Percentiles rank a stretch among this genome's conserved stretches.
Conservation (phyloP, 2,329 filamentous ascomycete genomes). For the Nothophaeocryptopus gaeumannii region DNA sequence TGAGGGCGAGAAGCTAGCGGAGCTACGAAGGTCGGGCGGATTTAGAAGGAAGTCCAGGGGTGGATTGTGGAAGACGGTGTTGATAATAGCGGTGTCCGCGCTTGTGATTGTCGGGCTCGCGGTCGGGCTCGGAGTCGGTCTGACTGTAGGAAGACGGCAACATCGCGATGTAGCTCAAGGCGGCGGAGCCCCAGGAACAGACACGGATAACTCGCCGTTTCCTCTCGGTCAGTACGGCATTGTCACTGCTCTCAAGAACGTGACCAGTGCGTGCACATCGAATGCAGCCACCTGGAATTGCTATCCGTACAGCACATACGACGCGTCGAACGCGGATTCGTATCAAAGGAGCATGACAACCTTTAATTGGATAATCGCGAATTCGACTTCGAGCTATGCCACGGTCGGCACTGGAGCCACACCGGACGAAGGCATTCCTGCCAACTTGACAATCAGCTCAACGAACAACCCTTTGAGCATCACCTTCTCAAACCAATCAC, state of each 20-base stretch:
- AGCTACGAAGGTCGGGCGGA: conserved; percentile 22
- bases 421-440: conserved; percentile 45
- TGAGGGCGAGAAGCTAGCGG: conserved; percentile 31
- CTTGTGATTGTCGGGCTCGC: conserved; percentile 38
- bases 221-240: conserved; percentile 63
- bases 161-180: background rate
- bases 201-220: conserved; percentile 40
- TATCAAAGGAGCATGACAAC: conserved; percentile 44
- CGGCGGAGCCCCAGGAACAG: background rate
- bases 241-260: conserved; percentile 55
- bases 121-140: conserved; percentile 40
- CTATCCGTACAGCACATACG: conserved; percentile 56
- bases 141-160: conserved; percentile 28
- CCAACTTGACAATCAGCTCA: conserved; percentile 48
- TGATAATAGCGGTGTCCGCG: conserved; percentile 39
- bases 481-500: conserved; percentile 52
- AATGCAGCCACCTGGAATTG: conserved; percentile 61
- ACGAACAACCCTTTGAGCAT: conserved; percentile 56
- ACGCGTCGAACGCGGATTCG: conserved; percentile 28
- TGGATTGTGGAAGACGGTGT: conserved; percentile 40
- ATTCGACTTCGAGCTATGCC: conserved; percentile 38
- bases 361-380: conserved; percentile 62
- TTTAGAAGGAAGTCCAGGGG: conserved; percentile 24
- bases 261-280: conserved; percentile 57
- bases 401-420: conserved; percentile 56